Evolutionary conservation across 2,329 filamentous ascomycete species (phyloP).

Genomic region (Botrytis sinoallii): DNA sequence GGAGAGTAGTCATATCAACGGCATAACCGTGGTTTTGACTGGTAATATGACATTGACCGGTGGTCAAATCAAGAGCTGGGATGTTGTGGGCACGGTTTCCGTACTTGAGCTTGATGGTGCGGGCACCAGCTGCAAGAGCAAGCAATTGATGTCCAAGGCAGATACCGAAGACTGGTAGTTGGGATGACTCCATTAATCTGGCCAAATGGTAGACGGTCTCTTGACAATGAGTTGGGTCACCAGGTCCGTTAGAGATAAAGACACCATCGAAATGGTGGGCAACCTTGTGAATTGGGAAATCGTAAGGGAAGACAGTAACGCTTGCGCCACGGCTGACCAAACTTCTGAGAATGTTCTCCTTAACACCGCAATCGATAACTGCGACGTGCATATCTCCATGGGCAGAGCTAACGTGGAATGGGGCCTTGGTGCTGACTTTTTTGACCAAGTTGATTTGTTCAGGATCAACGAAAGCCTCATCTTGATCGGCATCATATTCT

Average conservation of each 20-base stretch:
- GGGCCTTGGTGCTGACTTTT: constrained; percentile 95
- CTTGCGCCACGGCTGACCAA: constrained; percentile 88
- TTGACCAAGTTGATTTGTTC: constrained; percentile 95
- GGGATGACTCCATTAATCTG: constrained; percentile 85
- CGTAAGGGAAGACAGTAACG: constrained; percentile 90
- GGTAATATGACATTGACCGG: constrained; percentile 96
- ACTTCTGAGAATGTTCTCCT: constrained; percentile 98
- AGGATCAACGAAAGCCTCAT: constrained; percentile 92
- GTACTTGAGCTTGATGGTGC: constrained; percentile 97
- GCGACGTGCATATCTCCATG: constrained; percentile 86
- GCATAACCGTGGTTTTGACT: constrained; percentile 98
- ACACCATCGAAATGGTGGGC: constrained; percentile 97
- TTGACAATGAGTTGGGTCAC: constrained; percentile 95
- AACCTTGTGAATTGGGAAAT: constrained; percentile 98
- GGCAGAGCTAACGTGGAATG: constrained; percentile 87
- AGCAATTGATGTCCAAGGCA: constrained; percentile 96
- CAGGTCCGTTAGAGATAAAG: constrained; percentile 98
- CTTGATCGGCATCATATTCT: constrained; percentile 97
- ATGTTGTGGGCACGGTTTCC: constrained; percentile 99
- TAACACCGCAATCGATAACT: constrained; percentile 96
- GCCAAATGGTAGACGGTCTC: constrained; percentile 89
- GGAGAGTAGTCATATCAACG: constrained; percentile 79
- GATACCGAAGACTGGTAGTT: constrained; percentile 94
- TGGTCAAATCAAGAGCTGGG: constrained; percentile 88
- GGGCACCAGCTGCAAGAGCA: constrained; percentile 81